Evolutionary conservation across 352 stramenopile genomes (phyloP), one percentile per base, ranked within the genome.

Genomic region (Blastocystis sp.): DNA sequence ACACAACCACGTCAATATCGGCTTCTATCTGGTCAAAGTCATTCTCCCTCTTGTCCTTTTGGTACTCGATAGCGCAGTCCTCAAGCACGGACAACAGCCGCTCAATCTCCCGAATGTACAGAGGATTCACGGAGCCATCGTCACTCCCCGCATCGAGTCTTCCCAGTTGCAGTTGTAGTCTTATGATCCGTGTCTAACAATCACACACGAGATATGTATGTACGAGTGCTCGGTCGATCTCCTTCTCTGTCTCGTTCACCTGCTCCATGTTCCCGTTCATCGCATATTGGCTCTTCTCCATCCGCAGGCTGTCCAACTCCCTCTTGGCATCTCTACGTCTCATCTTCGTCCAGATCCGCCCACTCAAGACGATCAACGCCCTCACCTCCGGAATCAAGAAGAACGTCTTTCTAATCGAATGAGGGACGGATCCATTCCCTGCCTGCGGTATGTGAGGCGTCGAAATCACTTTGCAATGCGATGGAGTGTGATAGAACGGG

Each of bases 391-490:
- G 29, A 31, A 55, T 4, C 16, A 21, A 21, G 4, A 45, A 69
- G 24, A 1, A 33, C 50, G 9, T 85, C 74, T 9, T 51, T 29
- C 74, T 85, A 69, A 4, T 24, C 45, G 45, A 50, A 66, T 69
- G 13, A 70, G 4, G 3, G 16, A 1, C 31, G 10, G 12, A 31
- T 13, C 67, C 12, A 33, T 24, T 26, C 13, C 51, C 9, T 41
- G 70, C 74, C 9, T 35, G 51, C 33, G 50, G 74, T 19, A 85
- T 45, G 31, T 69, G 74, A 2, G 74, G 66, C 21, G n/a, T 55
- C 12, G 74, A 35, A 59, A 85, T 31, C 21, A 85, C 3, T 10
- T 70, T 41, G 60, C 74, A 85, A 55, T 85, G 74, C 21, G 39
- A 39, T 29, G 50, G 74, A 37, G 74, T 85, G 10, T 55, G 24